Evolutionary conservation across 192 early-diverging fungal species (phyloP), one percentile per base, ranked within the genome.

Genomic region (Phycomyces blakesleeanus): DNA sequence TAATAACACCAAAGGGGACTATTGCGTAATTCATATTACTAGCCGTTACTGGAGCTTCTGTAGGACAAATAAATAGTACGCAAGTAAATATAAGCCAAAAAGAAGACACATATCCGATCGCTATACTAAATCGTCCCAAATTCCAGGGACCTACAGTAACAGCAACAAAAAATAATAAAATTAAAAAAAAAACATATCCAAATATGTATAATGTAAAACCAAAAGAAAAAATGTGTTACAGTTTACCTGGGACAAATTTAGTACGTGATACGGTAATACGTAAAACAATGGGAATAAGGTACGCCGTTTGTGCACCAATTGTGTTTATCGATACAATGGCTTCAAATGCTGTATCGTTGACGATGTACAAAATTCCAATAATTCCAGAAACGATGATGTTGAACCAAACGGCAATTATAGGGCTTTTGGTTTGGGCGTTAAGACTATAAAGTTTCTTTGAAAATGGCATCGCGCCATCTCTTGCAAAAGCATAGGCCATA

Each of bases 301-400:
- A 83, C 0, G 81, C 81, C 27, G 79, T 56, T 16, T 74, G 72
- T 3, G 75, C 73, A 1, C 76, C 81, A 60, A 83, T 79, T 14
- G 81, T 83, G 47, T 80, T 80, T 29, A 83, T 76, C 5, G 81
- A 83, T 16, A 83, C 80, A 52, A 83, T 78, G 26, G 81, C 79
- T 16, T 63, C 56, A 57, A 77, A 81, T 0, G 79, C 81, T 8
- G 78, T 79, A 38, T 64, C 54, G 40, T 73, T 75, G 58, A 77
- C 70, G 39, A 83, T 78, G 50, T 73, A 80, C 5, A 78, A 73
- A 25, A 81, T 20, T 58, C 79, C 81, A 12, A 83, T 44, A 27
- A 83, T 26, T 29, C 74, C 72, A 53, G 79, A 78, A 41, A 83
- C 62, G 0, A 71, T 50, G 51, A 81, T 75, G 62, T 80, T 81